These are phyloP conservation scores for Salix suchowensis DNA, from an alignment of 345 rosid species.

Conservation along the genomic window DNA sequence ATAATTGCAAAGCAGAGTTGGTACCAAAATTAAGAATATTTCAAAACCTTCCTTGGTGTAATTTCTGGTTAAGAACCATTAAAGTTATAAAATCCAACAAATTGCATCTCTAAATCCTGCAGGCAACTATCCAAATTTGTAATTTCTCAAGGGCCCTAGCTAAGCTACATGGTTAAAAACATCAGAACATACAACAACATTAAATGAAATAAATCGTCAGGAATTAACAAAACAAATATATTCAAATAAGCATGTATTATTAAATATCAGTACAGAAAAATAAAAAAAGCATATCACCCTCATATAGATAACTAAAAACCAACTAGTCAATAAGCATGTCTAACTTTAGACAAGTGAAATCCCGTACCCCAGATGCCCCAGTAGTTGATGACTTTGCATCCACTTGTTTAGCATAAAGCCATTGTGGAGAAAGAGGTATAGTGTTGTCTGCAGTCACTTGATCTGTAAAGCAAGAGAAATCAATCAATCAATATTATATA, in stretches of 20 bases:
- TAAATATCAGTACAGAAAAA: background rate
- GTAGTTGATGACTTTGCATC: conserved; percentile 51
- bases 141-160: background rate
- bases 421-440: conserved; percentile 93
- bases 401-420: conserved; percentile 77
- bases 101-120: background rate
- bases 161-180: background rate
- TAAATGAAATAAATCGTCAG: background rate
- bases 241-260: background rate
- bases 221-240: background rate
- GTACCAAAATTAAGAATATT: background rate
- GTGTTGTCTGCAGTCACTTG: conserved; percentile 59
- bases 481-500: background rate
- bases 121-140: background rate
- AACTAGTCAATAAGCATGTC: background rate
- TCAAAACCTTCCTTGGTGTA: background rate
- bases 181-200: background rate
- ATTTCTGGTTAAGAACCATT: background rate
- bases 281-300: background rate
- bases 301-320: background rate
- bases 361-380: background rate
- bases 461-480: conserved; percentile 37
- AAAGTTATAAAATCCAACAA: background rate
- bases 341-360: background rate
- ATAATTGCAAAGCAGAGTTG: background rate